These are phyloP conservation scores for Plenodomus lindquistii DNA, from an alignment of 2,329 filamentous ascomycete species.

Conservation along the genomic window DNA sequence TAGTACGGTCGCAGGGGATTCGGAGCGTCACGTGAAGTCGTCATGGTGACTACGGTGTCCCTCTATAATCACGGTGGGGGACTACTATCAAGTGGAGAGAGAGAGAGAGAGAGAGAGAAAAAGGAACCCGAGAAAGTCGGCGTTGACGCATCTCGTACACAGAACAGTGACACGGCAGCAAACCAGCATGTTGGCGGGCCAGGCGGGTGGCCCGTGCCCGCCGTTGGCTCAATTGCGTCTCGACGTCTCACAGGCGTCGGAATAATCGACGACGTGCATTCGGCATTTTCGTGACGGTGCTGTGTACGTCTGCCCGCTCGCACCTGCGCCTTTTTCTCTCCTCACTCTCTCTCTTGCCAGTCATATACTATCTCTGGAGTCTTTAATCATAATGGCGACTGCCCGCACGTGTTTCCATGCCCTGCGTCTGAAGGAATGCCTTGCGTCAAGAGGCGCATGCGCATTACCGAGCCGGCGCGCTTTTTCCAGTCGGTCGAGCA, in stretches of 20 bases:
- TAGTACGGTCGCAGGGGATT: constrained; percentile 74
- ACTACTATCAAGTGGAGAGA: neutral
- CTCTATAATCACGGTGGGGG: constrained; percentile 1
- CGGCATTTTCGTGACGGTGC: constrained; percentile 4
- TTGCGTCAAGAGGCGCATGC: constrained; percentile 13
- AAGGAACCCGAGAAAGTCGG: too few relatives aligned
- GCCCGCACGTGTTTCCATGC: constrained; percentile 9
- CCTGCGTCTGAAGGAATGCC: constrained; percentile 7
- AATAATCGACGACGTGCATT: constrained; percentile 11
- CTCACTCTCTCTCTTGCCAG: neutral
- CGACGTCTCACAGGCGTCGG: constrained; percentile 21
- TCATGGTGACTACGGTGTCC: constrained; percentile 34
- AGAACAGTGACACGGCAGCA: too few relatives aligned
- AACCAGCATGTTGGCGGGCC: neutral
- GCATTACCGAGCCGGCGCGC: constrained; percentile 10
- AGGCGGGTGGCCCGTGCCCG: constrained; percentile 6
- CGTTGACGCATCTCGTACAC: too few relatives aligned
- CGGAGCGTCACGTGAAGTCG: constrained; percentile 51
- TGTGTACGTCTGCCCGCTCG: constrained; percentile 1
- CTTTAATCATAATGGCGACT: constrained; percentile 17
- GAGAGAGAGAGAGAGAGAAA: neutral
- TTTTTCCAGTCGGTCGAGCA: constrained; percentile 21
- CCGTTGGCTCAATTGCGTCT: constrained; percentile 3
- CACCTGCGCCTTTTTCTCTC: constrained; percentile 2
- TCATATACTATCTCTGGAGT: neutral